Base-by-base conservation (phyloP, 2,329 filamentous ascomycete genomes). In the Plenodomus tracheiphilus region DNA sequence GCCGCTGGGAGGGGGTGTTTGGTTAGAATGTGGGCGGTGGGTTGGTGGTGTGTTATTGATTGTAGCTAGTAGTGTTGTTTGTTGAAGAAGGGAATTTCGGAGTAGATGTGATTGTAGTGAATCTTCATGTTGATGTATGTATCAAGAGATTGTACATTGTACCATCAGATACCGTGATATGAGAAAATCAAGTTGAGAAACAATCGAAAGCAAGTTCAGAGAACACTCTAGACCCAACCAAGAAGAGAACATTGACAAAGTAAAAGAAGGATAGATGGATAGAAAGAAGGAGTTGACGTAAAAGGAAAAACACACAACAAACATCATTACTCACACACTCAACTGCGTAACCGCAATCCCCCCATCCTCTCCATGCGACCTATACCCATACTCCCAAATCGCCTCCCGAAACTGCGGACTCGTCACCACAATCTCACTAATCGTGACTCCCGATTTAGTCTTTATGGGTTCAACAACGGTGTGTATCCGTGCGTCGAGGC, bases 401-500 rank as follows among this genome's bases (percentile, higher is more conserved):
- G 92, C 92, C 60, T 89, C 85, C 37, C 84, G 76, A 71, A 99
- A 99, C 75, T 99, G 94, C 41, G 94, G 94, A 64, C 91, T 96
- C 59, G 86, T 84, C 43, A 99, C 93, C 44, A 92, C 83, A 65
- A 97, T 89, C 71, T 90, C 88, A 49, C 79, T 78, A 53, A 82
- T 75, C 3, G 70, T 71, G 32, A 91, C 84, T 18, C 86, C 86
- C 34, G 81, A 77, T 54, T 80, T 84, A 15, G 83, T 80, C 46
- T 72, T 76, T 52, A 82, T 71, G 45, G 80, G 78, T 62, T 83
- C 77, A 37, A 85, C 79, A 53, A 80, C 70, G 37, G 83, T 80
- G 66, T 86, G 83, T 28, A 87, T 85, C 47, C 84, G 77, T 39
- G 84, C 84, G 68, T 85, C 79, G 42, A 87, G 78, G 25, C 82